A percentile compares a stretch with the other conserved stretches of the same genome.
phyloP scores from a whole-genome alignment of 495 filamentous ascomycete species.

The Aspergillus carlsbadensis region DNA sequence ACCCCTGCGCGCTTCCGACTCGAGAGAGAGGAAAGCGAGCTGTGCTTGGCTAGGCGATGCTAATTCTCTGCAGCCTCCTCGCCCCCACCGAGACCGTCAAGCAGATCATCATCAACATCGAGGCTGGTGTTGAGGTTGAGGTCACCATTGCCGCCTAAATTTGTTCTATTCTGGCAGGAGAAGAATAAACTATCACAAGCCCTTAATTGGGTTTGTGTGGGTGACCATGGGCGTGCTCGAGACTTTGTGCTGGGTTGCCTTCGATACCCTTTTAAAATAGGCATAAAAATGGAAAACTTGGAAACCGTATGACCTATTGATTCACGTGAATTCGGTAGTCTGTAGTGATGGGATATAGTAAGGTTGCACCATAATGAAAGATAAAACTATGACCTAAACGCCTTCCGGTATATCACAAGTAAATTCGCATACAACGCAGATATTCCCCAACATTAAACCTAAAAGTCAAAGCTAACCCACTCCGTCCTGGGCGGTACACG shows the following conservation, averaged over 20 bases:
- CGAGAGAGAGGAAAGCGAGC: no score
- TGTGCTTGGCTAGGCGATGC: not conserved
- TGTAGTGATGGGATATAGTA: not conserved
- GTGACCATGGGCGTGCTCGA: slow-evolving; percentile 18
- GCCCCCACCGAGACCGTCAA: slow-evolving; percentile 99
- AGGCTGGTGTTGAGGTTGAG: slow-evolving; percentile 99
- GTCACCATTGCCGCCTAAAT: slow-evolving; percentile 97
- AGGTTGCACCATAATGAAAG: not conserved
- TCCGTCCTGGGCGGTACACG: slow-evolving; percentile 70
- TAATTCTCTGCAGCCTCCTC: slow-evolving; percentile 63
- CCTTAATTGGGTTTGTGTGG: slow-evolving; percentile 19
- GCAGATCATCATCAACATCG: slow-evolving; percentile 99
- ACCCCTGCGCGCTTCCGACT: not conserved
- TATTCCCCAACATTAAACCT: slow-evolving; percentile 8
- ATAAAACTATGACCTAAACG: not conserved
- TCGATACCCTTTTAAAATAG: slow-evolving; percentile 40
- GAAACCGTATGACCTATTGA: slow-evolving; percentile 23
- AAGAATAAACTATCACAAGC: slow-evolving; percentile 11
- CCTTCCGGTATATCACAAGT: not conserved
- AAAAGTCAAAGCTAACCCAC: slow-evolving; percentile 72
- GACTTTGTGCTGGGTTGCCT: slow-evolving; percentile 15
- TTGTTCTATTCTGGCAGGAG: slow-evolving; percentile 20
- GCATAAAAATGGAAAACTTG: slow-evolving; percentile 39
- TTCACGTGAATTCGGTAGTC: slow-evolving; percentile 13
- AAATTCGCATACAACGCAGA: no score